Evolutionary conservation across 192 early-diverging fungal genomes (phyloP), one percentile per base, ranked within the genome.

Genomic region (Podila epicladia): DNA sequence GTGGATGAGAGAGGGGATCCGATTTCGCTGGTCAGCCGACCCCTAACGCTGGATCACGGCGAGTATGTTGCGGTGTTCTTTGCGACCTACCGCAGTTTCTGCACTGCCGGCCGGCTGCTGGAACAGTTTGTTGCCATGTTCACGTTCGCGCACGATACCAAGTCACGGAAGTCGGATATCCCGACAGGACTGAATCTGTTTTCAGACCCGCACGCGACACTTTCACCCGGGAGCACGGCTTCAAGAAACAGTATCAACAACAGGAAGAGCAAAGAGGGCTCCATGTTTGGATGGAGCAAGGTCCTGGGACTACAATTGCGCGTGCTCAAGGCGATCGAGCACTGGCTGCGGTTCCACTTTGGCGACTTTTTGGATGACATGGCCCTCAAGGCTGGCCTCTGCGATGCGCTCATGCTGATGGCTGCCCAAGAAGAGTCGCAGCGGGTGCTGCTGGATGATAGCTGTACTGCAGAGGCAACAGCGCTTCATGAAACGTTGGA

Each of bases 11-110:
- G 88, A 51, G 90, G 82, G 3, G 75, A 83, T 50, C 31, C 78
- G 48, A 66, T 72, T 9, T 49, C 62, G 1, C 71, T 71, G 29
- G 69, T 48, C 26, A 73, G 75, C 37, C 67, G 64, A 38, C 84
- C 73, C 19, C 58, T 84, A 7, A 45, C 49, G 4, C 65, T 89
- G 55, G 84, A 87, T 41, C 82, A 82, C 9, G 69, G 65, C 28
- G 63, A 85, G 35, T 86, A 85, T 72, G 78, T 87, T 31, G 75
- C 83, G 19, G 83, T 85, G 17, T 90, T 93, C 49, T 88, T 93
- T 84, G 83, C 86, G 15, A 91, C 90, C 24, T 93, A 91, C 74
- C 87, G 92, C 22, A 87, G 86, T 55, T 92, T 90, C 65, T 88
- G 90, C 69, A 75, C 84, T 7, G 31, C 66, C 13, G 72, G 49